Percentiles rank a stretch among this genome's conserved stretches.
Conservation (phyloP, 371 early-diverging fungal genomes). For the Apophysomyces trapeziformis region DNA sequence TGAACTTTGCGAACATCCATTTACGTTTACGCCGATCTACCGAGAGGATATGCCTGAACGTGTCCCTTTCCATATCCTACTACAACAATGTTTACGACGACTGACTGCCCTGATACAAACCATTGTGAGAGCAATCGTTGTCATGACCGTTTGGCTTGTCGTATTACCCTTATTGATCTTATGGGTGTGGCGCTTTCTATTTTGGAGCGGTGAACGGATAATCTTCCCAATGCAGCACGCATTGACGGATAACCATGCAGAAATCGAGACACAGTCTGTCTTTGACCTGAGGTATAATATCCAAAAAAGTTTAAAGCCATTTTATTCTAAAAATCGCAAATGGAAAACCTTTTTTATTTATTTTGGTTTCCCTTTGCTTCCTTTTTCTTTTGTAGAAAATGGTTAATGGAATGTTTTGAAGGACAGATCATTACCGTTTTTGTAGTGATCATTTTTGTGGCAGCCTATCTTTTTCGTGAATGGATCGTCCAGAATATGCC, state of each 20-base stretch:
- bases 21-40: slow-evolving; percentile 81
- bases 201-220: slow-evolving; percentile 68
- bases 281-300: neutral
- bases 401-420: slow-evolving; percentile 82
- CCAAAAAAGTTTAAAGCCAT: neutral
- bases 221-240: neutral
- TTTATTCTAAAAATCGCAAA: neutral
- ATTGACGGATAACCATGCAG: neutral
- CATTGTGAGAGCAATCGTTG: slow-evolving; percentile 50
- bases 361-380: slow-evolving; percentile 1
- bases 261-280: neutral
- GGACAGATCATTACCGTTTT: slow-evolving; percentile 79
- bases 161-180: slow-evolving; percentile 78
- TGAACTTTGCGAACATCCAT: slow-evolving; percentile 86
- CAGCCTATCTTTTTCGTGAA: slow-evolving; percentile 77
- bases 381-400: slow-evolving; percentile 38
- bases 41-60: slow-evolving; percentile 70
- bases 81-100: slow-evolving; percentile 54
- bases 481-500: slow-evolving; percentile 80
- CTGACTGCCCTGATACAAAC: slow-evolving; percentile 33
- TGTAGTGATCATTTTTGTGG: slow-evolving; percentile 73
- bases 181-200: slow-evolving; percentile 80
- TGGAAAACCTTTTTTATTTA: neutral
- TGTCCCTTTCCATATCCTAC: slow-evolving; percentile 60
- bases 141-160: slow-evolving; percentile 74